A percentile compares a stretch with the other conserved stretches of the same genome.
phyloP scores from a whole-genome alignment of 345 rosid genomes.

The Physaria fendleri region DNA sequence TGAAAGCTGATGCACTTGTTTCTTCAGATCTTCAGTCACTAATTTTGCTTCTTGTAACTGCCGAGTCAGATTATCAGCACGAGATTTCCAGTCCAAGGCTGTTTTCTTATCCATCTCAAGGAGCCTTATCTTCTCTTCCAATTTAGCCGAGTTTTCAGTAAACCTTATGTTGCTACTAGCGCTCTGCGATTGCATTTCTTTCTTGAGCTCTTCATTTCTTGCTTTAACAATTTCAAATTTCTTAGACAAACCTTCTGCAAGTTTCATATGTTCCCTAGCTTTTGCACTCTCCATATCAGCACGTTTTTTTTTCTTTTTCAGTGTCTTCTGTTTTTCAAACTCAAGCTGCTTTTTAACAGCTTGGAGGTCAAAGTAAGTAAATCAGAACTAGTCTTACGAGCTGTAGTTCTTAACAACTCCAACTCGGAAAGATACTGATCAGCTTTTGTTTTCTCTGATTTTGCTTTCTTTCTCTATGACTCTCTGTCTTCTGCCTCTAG shows the following conservation, averaged over 20 bases:
- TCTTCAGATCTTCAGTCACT: conserved; percentile 43
- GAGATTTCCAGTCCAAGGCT: conserved; percentile 40
- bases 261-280: conserved; percentile 47
- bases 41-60: conserved; percentile 36
- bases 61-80: conserved; percentile 37
- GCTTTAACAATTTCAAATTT: conserved; percentile 7
- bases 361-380: conserved; percentile 41
- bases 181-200: conserved; percentile 15
- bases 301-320: conserved; percentile 45
- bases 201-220: conserved; percentile 28
- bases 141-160: conserved; percentile 31
- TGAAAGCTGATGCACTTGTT: conserved; percentile 35
- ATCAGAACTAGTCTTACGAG: conserved; percentile 46
- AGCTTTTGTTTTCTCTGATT: conserved; percentile 45
- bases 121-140: conserved; percentile 44
- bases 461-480: conserved; percentile 49
- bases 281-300: conserved; percentile 51
- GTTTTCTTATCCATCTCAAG: conserved; percentile 46
- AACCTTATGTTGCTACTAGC: conserved; percentile 17
- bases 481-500: conserved; percentile 53
- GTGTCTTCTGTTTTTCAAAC: conserved; percentile 47
- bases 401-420: conserved; percentile 46
- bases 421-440: conserved; percentile 48
- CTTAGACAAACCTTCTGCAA: conserved; percentile 33
- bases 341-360: conserved; percentile 38